These are phyloP conservation scores for Rhododendron henanense DNA, from an alignment of 148 eudicot species.

Conservation along the genomic window DNA sequence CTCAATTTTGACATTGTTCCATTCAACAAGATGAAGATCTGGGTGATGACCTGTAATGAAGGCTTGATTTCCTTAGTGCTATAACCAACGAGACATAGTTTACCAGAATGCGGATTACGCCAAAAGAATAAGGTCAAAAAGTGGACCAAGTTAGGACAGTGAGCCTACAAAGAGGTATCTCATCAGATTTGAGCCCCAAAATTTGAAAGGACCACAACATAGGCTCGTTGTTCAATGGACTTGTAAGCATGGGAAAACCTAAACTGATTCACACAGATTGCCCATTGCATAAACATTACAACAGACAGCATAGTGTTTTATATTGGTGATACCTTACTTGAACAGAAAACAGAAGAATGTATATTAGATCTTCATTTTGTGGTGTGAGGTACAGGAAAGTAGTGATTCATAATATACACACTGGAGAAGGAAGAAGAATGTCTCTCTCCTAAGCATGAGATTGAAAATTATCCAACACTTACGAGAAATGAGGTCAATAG, in stretches of 20 bases:
- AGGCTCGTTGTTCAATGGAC: not conserved
- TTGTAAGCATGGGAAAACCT: not conserved
- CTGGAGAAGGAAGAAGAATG: not conserved
- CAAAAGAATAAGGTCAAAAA: not conserved
- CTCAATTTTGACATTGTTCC: slow-evolving; percentile 84
- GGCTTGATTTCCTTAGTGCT: not conserved
- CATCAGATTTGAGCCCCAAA: not conserved
- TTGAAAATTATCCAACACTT: not conserved
- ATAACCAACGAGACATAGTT: not conserved
- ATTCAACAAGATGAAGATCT: slow-evolving; percentile 87
- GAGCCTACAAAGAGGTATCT: not conserved
- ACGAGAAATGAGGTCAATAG: not conserved
- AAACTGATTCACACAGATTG: not conserved
- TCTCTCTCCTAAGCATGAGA: not conserved
- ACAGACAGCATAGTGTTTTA: not conserved
- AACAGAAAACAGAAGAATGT: not conserved
- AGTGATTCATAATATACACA: not conserved
- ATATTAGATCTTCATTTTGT: not conserved
- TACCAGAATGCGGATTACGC: not conserved
- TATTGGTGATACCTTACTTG: not conserved
- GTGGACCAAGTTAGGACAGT: not conserved
- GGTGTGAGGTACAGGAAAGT: not conserved
- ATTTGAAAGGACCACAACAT: not conserved
- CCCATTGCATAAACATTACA: not conserved
- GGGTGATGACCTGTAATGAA: slow-evolving; percentile 82